Conservation (phyloP, 1,284 basidiomycete genomes). For the Ustilago sp. region DNA sequence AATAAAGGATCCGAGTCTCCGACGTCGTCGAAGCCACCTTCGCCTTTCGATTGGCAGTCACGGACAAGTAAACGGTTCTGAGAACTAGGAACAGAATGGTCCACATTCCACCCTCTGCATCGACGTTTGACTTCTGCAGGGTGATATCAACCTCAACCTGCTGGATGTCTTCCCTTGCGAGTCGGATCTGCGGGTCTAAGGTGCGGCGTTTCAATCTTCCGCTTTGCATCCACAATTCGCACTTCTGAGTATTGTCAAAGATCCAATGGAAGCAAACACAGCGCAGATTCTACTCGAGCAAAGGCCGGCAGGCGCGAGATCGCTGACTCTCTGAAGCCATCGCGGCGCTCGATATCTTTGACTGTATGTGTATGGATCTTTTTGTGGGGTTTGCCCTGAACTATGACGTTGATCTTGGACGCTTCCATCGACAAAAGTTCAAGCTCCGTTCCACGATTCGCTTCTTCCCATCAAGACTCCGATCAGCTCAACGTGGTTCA, state of each 20-base stretch:
- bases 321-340: neutral
- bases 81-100: neutral
- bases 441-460: constrained; percentile 9
- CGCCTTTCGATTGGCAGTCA: neutral
- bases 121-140: constrained; percentile 4
- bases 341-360: neutral
- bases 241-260: neutral
- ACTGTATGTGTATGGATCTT: neutral
- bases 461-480: constrained; percentile 1
- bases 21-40: no score
- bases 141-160: neutral
- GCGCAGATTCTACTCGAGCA: neutral
- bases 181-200: constrained; percentile 1
- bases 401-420: constrained; percentile 10
- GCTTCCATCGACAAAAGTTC: neutral
- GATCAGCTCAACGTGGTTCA: neutral
- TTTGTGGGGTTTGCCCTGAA: neutral
- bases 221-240: neutral
- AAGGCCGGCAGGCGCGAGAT: neutral
- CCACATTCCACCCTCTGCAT: constrained; percentile 1
- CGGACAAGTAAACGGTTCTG: neutral
- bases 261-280: constrained; percentile 1
- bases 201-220: constrained; percentile 8
- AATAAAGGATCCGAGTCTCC: constrained; percentile 4
- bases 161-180: neutral